Conservation (phyloP, 1,284 basidiomycete species). For the Rhodofomes roseus region DNA sequence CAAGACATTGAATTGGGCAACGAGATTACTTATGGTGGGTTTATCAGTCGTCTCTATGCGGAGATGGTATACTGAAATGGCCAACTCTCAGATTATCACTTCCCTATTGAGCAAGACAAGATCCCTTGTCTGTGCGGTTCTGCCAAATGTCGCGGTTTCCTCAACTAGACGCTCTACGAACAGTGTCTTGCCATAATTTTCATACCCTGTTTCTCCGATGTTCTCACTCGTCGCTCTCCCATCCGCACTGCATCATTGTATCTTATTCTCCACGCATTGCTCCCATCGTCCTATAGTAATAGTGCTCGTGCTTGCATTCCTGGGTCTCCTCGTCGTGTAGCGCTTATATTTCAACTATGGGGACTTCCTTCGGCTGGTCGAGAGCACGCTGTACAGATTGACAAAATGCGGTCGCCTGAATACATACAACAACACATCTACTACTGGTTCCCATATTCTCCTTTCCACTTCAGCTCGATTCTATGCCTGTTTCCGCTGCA, state of each 20-base stretch:
- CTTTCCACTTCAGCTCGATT: background rate
- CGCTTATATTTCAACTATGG: slow-evolving; percentile 6
- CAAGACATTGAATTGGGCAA: slow-evolving; percentile 90
- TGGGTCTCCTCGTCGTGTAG: slow-evolving; percentile 2
- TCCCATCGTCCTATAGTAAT: slow-evolving; percentile 5
- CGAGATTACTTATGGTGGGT: slow-evolving; percentile 88
- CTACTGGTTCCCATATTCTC: background rate
- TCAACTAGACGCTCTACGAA: slow-evolving; percentile 56
- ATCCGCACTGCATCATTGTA: slow-evolving; percentile 17
- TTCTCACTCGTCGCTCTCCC: slow-evolving; percentile 6
- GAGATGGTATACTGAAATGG: background rate
- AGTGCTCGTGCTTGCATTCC: background rate
- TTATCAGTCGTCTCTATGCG: background rate
- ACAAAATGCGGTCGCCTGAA: slow-evolving; percentile 1
- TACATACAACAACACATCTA: slow-evolving; percentile 1
- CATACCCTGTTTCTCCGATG: slow-evolving; percentile 15
- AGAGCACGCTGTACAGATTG: slow-evolving; percentile 5
- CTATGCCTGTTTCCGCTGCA: slow-evolving; percentile 70
- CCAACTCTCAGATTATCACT: slow-evolving; percentile 74
- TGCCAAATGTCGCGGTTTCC: slow-evolving; percentile 83
- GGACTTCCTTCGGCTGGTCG: background rate
- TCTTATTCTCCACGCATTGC: slow-evolving; percentile 25
- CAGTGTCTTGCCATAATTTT: slow-evolving; percentile 6
- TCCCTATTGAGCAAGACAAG: slow-evolving; percentile 90
- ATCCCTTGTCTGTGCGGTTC: slow-evolving; percentile 89